Conservation (phyloP, 2,329 filamentous ascomycete species). For the Cryphonectria nitschkei region DNA sequence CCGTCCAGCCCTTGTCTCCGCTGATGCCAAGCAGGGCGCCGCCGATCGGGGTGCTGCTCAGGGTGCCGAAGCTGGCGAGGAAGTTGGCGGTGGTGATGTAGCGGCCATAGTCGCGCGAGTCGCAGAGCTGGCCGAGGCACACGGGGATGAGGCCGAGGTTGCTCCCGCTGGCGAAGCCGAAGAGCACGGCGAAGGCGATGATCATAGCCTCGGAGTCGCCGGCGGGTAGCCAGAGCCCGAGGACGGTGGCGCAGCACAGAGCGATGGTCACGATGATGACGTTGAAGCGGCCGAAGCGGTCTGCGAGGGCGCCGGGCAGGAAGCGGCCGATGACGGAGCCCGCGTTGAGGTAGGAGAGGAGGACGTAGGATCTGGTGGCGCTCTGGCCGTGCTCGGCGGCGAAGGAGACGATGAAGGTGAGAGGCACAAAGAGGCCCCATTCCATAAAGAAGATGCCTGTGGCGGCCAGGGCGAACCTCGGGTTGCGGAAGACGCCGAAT, state of each 20-base stretch:
- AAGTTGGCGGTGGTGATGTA: slow-evolving; percentile 86
- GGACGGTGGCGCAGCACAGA: slow-evolving; percentile 56
- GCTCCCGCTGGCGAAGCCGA: slow-evolving; percentile 79
- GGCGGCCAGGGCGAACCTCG: slow-evolving; percentile 63
- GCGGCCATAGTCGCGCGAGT: slow-evolving; percentile 74
- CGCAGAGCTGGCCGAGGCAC: slow-evolving; percentile 79
- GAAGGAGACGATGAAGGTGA: slow-evolving; percentile 78
- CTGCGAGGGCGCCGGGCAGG: slow-evolving; percentile 75
- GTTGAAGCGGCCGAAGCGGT: slow-evolving; percentile 80
- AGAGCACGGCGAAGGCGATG: slow-evolving; percentile 70
- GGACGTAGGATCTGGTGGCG: slow-evolving; percentile 67
- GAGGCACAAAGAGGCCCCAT: slow-evolving; percentile 72
- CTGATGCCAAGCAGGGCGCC: slow-evolving; percentile 43
- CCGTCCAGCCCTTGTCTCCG: slow-evolving; percentile 40
- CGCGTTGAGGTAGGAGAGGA: slow-evolving; percentile 81
- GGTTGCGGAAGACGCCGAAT: slow-evolving; percentile 63
- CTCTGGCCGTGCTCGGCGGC: slow-evolving; percentile 65
- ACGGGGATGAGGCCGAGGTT: slow-evolving; percentile 80
- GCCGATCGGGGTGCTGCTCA: slow-evolving; percentile 51
- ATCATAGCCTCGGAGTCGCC: slow-evolving; percentile 58
- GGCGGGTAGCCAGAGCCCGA: slow-evolving; percentile 73
- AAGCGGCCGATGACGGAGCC: slow-evolving; percentile 77
- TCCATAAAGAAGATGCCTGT: slow-evolving; percentile 71
- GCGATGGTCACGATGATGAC: slow-evolving; percentile 71
- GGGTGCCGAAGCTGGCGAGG: slow-evolving; percentile 72